Conservation (phyloP, 805 yeast genomes). For the Nakazawaea pomicola region DNA sequence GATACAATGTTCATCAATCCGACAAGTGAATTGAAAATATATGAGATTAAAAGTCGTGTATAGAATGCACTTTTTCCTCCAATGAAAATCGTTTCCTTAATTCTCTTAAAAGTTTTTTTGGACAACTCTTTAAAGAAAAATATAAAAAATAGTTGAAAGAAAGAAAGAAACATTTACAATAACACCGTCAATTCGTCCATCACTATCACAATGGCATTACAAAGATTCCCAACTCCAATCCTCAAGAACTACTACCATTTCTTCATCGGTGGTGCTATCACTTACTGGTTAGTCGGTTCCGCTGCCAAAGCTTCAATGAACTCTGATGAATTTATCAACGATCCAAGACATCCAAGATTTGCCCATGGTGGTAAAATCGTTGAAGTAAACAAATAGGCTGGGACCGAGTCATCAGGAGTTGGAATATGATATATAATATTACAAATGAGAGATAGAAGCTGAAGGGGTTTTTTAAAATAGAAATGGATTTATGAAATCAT, state of each 20-base stretch:
- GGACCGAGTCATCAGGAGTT: too few relatives aligned
- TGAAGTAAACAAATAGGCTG: slow-evolving; percentile 8
- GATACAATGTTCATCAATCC: slow-evolving; percentile 5
- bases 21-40: background rate
- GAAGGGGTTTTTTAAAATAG: background rate
- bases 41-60: slow-evolving; percentile 4
- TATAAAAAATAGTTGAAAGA: background rate
- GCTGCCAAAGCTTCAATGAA: slow-evolving; percentile 63
- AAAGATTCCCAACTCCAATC: slow-evolving; percentile 38
- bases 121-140: background rate
- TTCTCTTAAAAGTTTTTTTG: background rate
- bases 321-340: slow-evolving; percentile 81
- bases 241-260: slow-evolving; percentile 44
- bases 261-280: slow-evolving; percentile 47
- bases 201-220: slow-evolving; percentile 15
- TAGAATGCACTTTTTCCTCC: too few relatives aligned
- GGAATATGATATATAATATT: too few relatives aligned
- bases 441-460: background rate
- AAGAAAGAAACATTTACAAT: background rate
- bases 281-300: slow-evolving; percentile 68
- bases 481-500: background rate
- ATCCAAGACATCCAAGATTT: slow-evolving; percentile 95
- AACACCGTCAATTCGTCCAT: background rate
- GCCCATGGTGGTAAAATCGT: slow-evolving; percentile 43
- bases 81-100: background rate